A percentile compares a stretch with the other conserved stretches of the same genome.
Conservation (phyloP, 2,329 filamentous ascomycete species). For the Cladosporium sp. region DNA sequence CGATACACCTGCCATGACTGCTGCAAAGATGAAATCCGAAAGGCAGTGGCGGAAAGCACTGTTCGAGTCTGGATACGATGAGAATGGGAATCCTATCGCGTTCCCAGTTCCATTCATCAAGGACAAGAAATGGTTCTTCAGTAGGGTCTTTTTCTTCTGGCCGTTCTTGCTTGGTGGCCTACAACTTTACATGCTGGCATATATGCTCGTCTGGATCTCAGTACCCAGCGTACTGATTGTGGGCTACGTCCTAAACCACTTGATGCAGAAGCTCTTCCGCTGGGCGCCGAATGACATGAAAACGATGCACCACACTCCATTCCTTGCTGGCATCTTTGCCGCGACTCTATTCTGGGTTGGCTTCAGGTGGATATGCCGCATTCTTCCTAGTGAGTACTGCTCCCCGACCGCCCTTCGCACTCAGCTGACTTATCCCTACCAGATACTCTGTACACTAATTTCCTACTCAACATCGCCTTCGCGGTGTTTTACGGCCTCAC, state of each 20-base stretch:
- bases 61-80: constrained; percentile 76
- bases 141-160: constrained; percentile 83
- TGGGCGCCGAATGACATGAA: constrained; percentile 87
- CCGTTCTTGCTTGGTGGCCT: constrained; percentile 73
- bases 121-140: constrained; percentile 73
- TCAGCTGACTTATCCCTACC: background rate
- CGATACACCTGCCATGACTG: constrained; percentile 83
- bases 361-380: constrained; percentile 67
- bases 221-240: constrained; percentile 66
- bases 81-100: constrained; percentile 68
- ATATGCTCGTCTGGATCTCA: constrained; percentile 69
- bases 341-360: constrained; percentile 78
- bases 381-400: constrained; percentile 62
- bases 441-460: constrained; percentile 63
- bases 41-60: constrained; percentile 79
- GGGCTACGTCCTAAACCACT: constrained; percentile 69
- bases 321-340: constrained; percentile 89
- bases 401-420: too few species aligned
- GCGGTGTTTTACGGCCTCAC: constrained; percentile 60
- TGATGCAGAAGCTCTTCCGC: constrained; percentile 70
- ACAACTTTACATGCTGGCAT: constrained; percentile 67
- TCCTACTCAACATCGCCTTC: constrained; percentile 77
- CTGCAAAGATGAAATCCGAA: constrained; percentile 82
- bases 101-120: constrained; percentile 74
- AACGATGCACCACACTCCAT: constrained; percentile 86